Conservation (phyloP, 2,329 filamentous ascomycete genomes). For the Sphaerulina vaccinii region DNA sequence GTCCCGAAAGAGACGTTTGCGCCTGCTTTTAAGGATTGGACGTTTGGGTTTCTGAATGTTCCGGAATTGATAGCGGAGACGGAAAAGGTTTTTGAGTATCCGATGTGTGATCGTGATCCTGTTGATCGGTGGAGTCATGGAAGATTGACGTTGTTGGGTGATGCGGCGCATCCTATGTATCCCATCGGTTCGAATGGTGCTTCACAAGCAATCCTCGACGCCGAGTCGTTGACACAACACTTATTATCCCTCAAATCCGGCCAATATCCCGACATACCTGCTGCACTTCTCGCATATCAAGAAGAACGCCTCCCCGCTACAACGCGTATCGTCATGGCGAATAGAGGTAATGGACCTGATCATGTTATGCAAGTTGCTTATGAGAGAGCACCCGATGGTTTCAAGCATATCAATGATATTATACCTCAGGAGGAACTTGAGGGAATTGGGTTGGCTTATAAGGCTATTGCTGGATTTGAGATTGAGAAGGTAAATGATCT, state of each 20-base stretch:
- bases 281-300: conserved; percentile 43
- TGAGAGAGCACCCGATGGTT: conserved; percentile 45
- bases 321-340: conserved; percentile 49
- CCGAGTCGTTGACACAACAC: conserved; percentile 41
- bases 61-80: conserved; percentile 45
- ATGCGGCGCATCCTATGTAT: conserved; percentile 46
- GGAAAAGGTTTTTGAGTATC: conserved; percentile 47
- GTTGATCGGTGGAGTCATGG: conserved; percentile 43
- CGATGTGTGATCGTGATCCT: conserved; percentile 49
- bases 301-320: conserved; percentile 43
- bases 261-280: conserved; percentile 30
- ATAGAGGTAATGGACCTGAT: conserved; percentile 48
- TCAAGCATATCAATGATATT: conserved; percentile 41
- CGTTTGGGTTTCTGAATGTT: conserved; percentile 45
- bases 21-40: conserved; percentile 43
- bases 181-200: conserved; percentile 48
- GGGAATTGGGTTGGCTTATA: conserved; percentile 31
- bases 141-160: conserved; percentile 42
- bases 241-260: conserved; percentile 29
- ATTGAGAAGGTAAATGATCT: conserved; percentile 46
- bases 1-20: conserved; percentile 45
- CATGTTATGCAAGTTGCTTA: conserved; percentile 49
- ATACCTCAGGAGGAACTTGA: conserved; percentile 29
- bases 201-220: conserved; percentile 48
- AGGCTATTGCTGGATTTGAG: conserved; percentile 49